These are phyloP conservation scores for Linnemannia schmuckeri DNA, from an alignment of 192 early-diverging fungal genomes.

Conservation along the genomic window DNA sequence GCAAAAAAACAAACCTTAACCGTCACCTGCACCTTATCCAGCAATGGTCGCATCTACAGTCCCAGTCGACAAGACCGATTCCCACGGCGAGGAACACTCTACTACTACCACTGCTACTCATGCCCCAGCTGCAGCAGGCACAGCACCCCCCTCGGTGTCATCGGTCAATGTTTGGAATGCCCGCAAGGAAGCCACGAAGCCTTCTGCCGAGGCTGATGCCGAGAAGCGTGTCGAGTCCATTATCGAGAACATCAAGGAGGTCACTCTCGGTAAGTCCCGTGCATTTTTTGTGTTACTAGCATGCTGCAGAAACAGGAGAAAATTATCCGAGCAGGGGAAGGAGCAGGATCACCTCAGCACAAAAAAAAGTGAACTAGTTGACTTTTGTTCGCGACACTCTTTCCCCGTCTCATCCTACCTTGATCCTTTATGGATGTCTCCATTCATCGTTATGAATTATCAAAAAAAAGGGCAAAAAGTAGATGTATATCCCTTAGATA, in stretches of 20 bases:
- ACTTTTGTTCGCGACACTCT: too few species aligned
- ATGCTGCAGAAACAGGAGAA: too few species aligned
- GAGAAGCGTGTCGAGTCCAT: conserved; percentile 52
- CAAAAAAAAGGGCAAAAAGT: too few species aligned
- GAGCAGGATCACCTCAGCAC: too few species aligned
- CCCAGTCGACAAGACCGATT: background rate
- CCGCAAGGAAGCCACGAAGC: conserved; percentile 49
- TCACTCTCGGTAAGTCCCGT: conserved; percentile 37
- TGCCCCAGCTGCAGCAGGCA: background rate
- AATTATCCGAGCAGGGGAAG: too few species aligned
- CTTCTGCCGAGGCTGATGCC: conserved; percentile 24
- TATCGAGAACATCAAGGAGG: conserved; percentile 51
- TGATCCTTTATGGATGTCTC: too few species aligned
- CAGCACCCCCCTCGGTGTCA: background rate
- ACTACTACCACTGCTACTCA: conserved; percentile 24
- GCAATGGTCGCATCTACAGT: conserved; percentile 3
- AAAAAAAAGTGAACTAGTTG: too few species aligned
- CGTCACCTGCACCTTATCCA: background rate
- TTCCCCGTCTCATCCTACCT: too few species aligned
- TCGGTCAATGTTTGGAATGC: conserved; percentile 41
- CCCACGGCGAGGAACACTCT: background rate
- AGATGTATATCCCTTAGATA: too few species aligned
- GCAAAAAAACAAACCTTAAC: background rate
- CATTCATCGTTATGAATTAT: too few species aligned
- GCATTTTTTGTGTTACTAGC: background rate